Percentiles rank a stretch among this genome's conserved stretches.
Evolutionary conservation across 2,329 filamentous ascomycete genomes (phyloP).

Genomic region (Salinomyces thailandicus): DNA sequence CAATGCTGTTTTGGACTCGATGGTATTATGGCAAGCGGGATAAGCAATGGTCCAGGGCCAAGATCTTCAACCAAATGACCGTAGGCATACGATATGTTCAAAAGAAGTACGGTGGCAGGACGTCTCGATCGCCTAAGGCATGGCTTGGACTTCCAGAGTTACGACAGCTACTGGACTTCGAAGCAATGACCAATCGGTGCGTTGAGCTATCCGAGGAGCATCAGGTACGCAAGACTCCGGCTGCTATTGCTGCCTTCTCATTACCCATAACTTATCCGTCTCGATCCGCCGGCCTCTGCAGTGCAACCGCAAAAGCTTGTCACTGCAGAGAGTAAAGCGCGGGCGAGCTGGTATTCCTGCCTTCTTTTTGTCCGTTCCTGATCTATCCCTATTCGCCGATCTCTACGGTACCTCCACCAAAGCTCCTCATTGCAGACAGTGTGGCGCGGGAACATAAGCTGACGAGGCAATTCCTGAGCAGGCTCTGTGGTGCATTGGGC

Average conservation of each 20-base stretch:
- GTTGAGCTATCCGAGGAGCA: not conserved
- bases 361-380: too few relatives aligned
- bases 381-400: too few relatives aligned
- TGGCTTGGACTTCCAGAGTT: not conserved
- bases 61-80: not conserved
- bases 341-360: too few relatives aligned
- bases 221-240: not conserved
- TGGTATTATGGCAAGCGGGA: not conserved
- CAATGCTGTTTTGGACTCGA: conserved; percentile 1
- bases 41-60: not conserved
- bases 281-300: too few relatives aligned
- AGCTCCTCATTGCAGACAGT: too few relatives aligned
- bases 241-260: not conserved
- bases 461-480: too few relatives aligned
- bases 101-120: not conserved
- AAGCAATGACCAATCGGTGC: not conserved
- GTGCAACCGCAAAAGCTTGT: too few relatives aligned
- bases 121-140: not conserved
- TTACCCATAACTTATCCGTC: not conserved
- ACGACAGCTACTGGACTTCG: not conserved
- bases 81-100: not conserved
- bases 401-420: too few relatives aligned
- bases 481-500: not conserved
- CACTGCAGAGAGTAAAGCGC: too few relatives aligned
- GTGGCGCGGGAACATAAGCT: too few relatives aligned